Evolutionary conservation across 2,329 filamentous ascomycete species (phyloP), one percentile per base, ranked within the genome.

Genomic region (Trichoderma sp.): DNA sequence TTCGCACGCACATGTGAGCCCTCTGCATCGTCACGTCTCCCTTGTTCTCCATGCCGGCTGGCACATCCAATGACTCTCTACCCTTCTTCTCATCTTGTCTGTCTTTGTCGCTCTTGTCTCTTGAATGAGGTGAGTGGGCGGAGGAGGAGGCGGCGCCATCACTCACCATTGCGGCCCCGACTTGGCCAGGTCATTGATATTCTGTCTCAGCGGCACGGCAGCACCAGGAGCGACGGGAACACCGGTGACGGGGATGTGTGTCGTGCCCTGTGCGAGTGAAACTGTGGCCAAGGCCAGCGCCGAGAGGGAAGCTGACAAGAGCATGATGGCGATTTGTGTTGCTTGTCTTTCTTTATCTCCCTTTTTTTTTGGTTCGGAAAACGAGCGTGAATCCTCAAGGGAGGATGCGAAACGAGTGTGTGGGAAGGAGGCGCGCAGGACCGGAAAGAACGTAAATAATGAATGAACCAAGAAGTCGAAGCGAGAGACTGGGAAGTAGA

Each of bases 111-210:
- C n/a, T 19, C 17, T 28, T 57, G 14, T 57, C 34, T 57, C 24
- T 44, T 19, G 26, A 3, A 9, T 19, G 21, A 9, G 34, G 28
- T 26, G 6, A n/a, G 30, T 24, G 57, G 5, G 12, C 1, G 30
- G 30, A 34, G 3, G 10, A 10, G 10, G 17, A 21, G 7, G 28
- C 24, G 26, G 47, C 24, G 48, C 17, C 17, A 9, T 47, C n/a
- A 52, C 44, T 52, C 72, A 83, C 81, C 82, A 83, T 68, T 79
- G 73, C 7, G 80, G 75, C 41, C 75, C 76, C 50, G 74, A 70
- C 19, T 73, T 67, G 54, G 79, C 76, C 9, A 86, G 70, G 5
- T 78, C 75, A 68, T 83, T 81, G 67, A 86, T 81, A 66, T 82
- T 81, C 65, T 74, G 73, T 60, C 83, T 78, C 48, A 74, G 64